These are phyloP conservation scores for Aspergillus sp. DNA, from an alignment of 2,329 filamentous ascomycete genomes.

Conservation along the genomic window DNA sequence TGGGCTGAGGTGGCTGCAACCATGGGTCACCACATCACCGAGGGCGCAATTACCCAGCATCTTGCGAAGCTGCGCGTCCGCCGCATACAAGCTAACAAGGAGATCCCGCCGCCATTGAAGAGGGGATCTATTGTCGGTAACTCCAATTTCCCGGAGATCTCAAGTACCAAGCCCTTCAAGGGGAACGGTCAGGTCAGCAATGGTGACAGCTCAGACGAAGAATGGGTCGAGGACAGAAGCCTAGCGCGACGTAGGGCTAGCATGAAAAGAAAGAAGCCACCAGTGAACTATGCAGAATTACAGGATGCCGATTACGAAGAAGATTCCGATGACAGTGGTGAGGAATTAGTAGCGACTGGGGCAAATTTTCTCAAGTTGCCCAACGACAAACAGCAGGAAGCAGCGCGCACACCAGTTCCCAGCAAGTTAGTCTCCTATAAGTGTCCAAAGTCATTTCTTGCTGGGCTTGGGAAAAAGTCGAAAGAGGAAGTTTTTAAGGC, in stretches of 20 bases:
- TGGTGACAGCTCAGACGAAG: conserved; percentile 2
- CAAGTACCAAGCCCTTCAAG: background rate
- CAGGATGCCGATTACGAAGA: background rate
- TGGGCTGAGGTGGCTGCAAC: conserved; percentile 41
- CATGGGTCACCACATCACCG: conserved; percentile 43
- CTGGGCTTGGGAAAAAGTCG: background rate
- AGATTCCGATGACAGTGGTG: background rate
- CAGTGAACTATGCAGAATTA: background rate
- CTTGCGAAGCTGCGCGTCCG: conserved; percentile 44
- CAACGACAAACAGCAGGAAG: conserved; percentile 7
- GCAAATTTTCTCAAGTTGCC: conserved; percentile 20
- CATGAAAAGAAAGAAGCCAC: background rate
- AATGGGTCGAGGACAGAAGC: background rate
- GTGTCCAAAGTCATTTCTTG: conserved; percentile 3
- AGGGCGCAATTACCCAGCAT: conserved; percentile 49
- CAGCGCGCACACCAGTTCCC: background rate
- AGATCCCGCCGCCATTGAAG: conserved; percentile 42
- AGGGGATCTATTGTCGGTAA: conserved; percentile 29
- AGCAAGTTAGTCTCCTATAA: conserved; percentile 18
- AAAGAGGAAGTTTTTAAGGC: background rate
- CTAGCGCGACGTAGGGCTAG: background rate
- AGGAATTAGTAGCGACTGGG: conserved; percentile 16
- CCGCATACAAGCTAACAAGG: conserved; percentile 31
- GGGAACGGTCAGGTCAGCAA: background rate
- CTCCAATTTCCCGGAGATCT: background rate